Evolutionary conservation across 2,329 filamentous ascomycete genomes (phyloP).

Genomic region (Aspergillus sp.): DNA sequence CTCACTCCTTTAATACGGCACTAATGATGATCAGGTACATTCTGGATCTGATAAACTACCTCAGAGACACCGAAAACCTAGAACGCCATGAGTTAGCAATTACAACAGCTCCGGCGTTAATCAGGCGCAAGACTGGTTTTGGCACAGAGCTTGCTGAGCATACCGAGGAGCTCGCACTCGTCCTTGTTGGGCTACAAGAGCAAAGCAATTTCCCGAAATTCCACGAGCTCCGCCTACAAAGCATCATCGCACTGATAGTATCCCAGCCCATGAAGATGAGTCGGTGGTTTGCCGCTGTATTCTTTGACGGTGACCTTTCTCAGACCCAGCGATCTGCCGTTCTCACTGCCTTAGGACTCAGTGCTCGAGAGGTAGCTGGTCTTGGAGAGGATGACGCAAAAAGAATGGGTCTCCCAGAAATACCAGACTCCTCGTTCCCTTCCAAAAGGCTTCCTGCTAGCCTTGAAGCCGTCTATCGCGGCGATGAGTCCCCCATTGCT

Average conservation of each 20-base stretch:
- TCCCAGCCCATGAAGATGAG: conserved; percentile 76
- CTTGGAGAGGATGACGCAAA: conserved; percentile 59
- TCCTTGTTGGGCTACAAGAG: conserved; percentile 79
- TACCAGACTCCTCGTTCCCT: conserved; percentile 62
- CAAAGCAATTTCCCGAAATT: conserved; percentile 81
- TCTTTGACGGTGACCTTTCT: conserved; percentile 91
- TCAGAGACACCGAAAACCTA: conserved; percentile 79
- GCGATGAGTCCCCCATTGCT: conserved; percentile 59
- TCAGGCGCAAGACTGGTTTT: conserved; percentile 83
- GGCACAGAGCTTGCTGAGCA: conserved; percentile 87
- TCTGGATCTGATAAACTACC: conserved; percentile 74
- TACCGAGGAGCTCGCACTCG: conserved; percentile 72
- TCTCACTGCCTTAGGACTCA: conserved; percentile 77
- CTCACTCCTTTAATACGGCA: neutral
- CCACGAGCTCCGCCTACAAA: conserved; percentile 70
- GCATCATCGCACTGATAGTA: conserved; percentile 77
- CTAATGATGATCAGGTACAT: conserved; percentile 60
- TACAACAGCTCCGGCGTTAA: conserved; percentile 72
- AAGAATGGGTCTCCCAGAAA: conserved; percentile 29
- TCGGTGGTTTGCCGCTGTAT: conserved; percentile 78
- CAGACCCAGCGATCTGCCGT: conserved; percentile 79
- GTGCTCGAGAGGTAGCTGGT: conserved; percentile 81
- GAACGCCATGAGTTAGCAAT: conserved; percentile 82
- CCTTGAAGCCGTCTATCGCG: conserved; percentile 70
- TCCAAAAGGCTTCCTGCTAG: conserved; percentile 75